phyloP scores from a whole-genome alignment of 2,329 filamentous ascomycete species.

The Claviceps citrina region DNA sequence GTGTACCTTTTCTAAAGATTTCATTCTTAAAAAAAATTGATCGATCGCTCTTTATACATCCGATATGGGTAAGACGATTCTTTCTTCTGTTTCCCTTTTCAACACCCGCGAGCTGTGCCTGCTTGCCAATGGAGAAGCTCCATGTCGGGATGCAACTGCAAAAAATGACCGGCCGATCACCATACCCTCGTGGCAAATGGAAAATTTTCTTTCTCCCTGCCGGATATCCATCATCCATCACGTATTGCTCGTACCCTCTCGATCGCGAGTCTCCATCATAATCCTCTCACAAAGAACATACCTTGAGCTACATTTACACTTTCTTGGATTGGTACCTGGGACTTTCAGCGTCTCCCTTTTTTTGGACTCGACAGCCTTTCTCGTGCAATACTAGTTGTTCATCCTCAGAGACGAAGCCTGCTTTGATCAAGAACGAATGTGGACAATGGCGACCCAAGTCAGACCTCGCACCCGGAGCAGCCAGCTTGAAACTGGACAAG shows the following conservation, averaged over 20 bases:
- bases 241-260: constrained; percentile 6
- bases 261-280: constrained; percentile 1
- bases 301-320: constrained; percentile 29
- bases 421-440: constrained; percentile 20
- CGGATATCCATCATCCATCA: constrained; percentile 2
- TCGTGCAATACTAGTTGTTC: constrained; percentile 9
- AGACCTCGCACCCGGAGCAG: constrained; percentile 33
- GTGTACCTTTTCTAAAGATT: constrained; percentile 5
- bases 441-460: constrained; percentile 27
- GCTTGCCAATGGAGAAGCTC: constrained; percentile 11
- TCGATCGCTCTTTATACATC: constrained; percentile 24
- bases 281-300: constrained; percentile 19
- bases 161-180: constrained; percentile 10
- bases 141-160: constrained; percentile 8
- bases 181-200: constrained; percentile 5
- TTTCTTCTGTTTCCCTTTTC: constrained; percentile 12
- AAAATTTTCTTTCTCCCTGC: background rate
- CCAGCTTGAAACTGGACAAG: constrained; percentile 26
- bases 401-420: background rate
- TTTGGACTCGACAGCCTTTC: constrained; percentile 18
- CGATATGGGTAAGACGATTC: constrained; percentile 26
- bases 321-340: constrained; percentile 24
- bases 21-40: constrained; percentile 13
- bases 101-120: background rate
- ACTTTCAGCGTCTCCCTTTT: constrained; percentile 9